These are phyloP conservation scores for Chalciporus chontae DNA, from an alignment of 768 basidiomycete species.

Conservation along the genomic window DNA sequence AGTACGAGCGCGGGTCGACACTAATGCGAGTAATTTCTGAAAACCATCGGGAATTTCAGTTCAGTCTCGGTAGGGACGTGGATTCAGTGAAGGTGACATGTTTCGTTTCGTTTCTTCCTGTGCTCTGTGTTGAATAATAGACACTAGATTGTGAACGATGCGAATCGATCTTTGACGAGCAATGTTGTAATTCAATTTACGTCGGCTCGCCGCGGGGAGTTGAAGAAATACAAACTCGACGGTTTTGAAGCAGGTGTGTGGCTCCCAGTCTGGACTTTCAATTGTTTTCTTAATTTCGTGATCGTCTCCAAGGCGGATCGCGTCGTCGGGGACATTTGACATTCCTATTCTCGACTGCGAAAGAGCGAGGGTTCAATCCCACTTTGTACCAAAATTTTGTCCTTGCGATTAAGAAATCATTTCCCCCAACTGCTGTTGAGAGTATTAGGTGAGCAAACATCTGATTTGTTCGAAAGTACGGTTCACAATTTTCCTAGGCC, in stretches of 20 bases:
- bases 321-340: conserved; percentile 10
- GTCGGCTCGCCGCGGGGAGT: conserved; percentile 2
- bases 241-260: conserved; percentile 28
- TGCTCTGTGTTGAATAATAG: neutral
- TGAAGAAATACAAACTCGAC: conserved; percentile 8
- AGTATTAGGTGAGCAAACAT: conserved; percentile 14
- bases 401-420: conserved; percentile 7
- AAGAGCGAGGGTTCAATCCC: conserved; percentile 10
- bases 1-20: conserved; percentile 7
- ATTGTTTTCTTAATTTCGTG: neutral
- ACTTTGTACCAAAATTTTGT: conserved; percentile 24
- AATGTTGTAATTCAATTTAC: conserved; percentile 23
- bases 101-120: neutral
- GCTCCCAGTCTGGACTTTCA: neutral
- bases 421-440: neutral
- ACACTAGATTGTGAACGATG: conserved; percentile 26
- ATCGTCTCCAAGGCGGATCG: conserved; percentile 11
- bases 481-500: conserved; percentile 16
- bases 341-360: conserved; percentile 22
- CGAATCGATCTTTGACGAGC: conserved; percentile 1
- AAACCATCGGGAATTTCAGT: neutral
- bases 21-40: conserved; percentile 12
- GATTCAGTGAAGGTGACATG: conserved; percentile 12
- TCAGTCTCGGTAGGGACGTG: conserved; percentile 18
- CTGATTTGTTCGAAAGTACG: neutral